Evolutionary conservation across 495 filamentous ascomycete genomes (phyloP).

Genomic region (Mytilinidion resinicola): DNA sequence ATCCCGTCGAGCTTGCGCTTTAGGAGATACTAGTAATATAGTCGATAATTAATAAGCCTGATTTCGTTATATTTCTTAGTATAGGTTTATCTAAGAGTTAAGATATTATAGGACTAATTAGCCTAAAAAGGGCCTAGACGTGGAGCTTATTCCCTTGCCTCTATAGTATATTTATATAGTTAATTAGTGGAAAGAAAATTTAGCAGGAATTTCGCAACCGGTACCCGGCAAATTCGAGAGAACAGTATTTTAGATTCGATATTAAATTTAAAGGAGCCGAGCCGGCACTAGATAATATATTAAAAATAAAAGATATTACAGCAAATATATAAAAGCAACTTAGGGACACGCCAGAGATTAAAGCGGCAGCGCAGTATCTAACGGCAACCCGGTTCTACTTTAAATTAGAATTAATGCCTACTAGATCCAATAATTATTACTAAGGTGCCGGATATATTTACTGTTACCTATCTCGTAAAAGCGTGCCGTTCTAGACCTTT

Average conservation of each 20-base stretch:
- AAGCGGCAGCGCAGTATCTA: neutral
- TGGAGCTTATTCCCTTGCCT: neutral
- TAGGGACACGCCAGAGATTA: neutral
- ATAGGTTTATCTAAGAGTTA: neutral
- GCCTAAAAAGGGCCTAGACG: neutral
- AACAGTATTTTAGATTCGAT: neutral
- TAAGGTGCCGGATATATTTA: conserved; percentile 1
- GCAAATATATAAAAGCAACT: neutral
- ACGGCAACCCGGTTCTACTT: neutral
- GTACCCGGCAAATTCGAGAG: neutral
- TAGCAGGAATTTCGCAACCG: neutral
- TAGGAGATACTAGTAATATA: neutral
- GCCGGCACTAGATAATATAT: neutral
- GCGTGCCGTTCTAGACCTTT: neutral
- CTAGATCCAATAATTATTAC: neutral
- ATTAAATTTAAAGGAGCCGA: neutral
- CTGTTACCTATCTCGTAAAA: neutral
- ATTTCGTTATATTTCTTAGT: neutral
- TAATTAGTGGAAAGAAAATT: conserved; percentile 1
- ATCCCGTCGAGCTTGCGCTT: neutral
- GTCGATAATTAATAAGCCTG: neutral
- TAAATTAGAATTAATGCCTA: conserved; percentile 1
- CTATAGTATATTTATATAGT: neutral
- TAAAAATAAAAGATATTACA: neutral
- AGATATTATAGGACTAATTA: neutral